phyloP scores from a whole-genome alignment of 2,329 filamentous ascomycete genomes.

The Pestalotiopsis sp. region DNA sequence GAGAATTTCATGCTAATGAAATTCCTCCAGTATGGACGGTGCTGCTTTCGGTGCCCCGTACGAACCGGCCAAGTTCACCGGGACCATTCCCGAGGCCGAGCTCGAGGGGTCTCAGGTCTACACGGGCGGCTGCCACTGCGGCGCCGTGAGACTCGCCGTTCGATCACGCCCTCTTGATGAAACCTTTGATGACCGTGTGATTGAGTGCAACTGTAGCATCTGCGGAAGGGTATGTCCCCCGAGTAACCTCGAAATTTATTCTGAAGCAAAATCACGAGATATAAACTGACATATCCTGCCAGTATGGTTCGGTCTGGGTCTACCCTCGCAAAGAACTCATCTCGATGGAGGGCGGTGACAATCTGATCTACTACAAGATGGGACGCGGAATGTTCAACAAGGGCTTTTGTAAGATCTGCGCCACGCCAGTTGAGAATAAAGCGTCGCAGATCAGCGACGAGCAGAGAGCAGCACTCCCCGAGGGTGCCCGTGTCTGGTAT shows the following conservation, averaged over 20 bases:
- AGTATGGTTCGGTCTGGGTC: slow-evolving; percentile 46
- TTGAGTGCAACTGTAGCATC: slow-evolving; percentile 53
- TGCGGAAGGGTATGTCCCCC: slow-evolving; percentile 37
- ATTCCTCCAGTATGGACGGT: slow-evolving; percentile 37
- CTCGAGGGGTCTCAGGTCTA: slow-evolving; percentile 41
- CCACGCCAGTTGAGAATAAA: slow-evolving; percentile 40
- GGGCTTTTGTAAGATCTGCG: slow-evolving; percentile 50
- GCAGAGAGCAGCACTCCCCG: slow-evolving; percentile 33
- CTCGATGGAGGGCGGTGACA: slow-evolving; percentile 38
- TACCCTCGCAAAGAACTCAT: slow-evolving; percentile 41
- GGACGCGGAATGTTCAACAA: slow-evolving; percentile 33
- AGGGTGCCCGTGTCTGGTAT: slow-evolving; percentile 20
- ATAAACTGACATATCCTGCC: background rate
- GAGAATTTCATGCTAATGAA: background rate
- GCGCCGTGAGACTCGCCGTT: slow-evolving; percentile 44
- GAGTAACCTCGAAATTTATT: background rate
- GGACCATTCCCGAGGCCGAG: slow-evolving; percentile 37
- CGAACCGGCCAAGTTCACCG: slow-evolving; percentile 36
- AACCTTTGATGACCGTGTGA: slow-evolving; percentile 26
- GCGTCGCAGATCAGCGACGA: slow-evolving; percentile 32
- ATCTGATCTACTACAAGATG: slow-evolving; percentile 41
- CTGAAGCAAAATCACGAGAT: background rate
- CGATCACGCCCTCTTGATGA: slow-evolving; percentile 42
- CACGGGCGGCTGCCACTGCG: slow-evolving; percentile 55
- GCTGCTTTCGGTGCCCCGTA: slow-evolving; percentile 31